Conservation (phyloP, 2,329 filamentous ascomycete species). For the Nothophaeocryptopus gaeumannii region DNA sequence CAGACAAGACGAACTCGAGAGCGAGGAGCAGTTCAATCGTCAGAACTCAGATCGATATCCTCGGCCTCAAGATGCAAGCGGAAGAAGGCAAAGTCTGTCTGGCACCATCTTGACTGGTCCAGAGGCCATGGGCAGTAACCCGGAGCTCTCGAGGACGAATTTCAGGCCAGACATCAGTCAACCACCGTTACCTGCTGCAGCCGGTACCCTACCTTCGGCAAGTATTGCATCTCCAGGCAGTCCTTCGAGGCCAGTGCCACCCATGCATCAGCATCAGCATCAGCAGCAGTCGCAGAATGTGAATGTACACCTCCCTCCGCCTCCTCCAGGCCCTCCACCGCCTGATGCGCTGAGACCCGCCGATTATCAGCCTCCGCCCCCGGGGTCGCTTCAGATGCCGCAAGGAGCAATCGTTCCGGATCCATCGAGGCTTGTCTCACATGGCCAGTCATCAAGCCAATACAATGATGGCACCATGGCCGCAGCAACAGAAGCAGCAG, state of each 20-base stretch:
- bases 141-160: slow-evolving; percentile 41
- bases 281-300: slow-evolving; percentile 17
- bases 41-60: slow-evolving; percentile 32
- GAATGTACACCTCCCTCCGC: slow-evolving; percentile 27
- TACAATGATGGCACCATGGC: slow-evolving; percentile 13
- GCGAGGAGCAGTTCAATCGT: slow-evolving; percentile 38
- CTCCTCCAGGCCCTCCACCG: slow-evolving; percentile 37
- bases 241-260: no score
- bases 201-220: slow-evolving; percentile 25
- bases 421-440: slow-evolving; percentile 33
- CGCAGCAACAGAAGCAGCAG: slow-evolving; percentile 20
- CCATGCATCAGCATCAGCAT: slow-evolving; percentile 10
- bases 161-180: slow-evolving; percentile 30
- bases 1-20: slow-evolving; percentile 47
- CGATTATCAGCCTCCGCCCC: slow-evolving; percentile 26
- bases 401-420: slow-evolving; percentile 42
- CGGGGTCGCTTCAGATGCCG: slow-evolving; percentile 35
- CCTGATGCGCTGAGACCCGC: slow-evolving; percentile 17
- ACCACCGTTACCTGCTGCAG: slow-evolving; percentile 35
- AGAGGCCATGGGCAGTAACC: slow-evolving; percentile 45
- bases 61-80: slow-evolving; percentile 27
- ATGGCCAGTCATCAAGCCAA: slow-evolving; percentile 25
- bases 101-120: slow-evolving; percentile 34
- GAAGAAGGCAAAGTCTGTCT: slow-evolving; percentile 29
- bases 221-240: no score